These are phyloP conservation scores for Leccinum rimulosum DNA, from an alignment of 768 basidiomycete genomes.

Conservation along the genomic window DNA sequence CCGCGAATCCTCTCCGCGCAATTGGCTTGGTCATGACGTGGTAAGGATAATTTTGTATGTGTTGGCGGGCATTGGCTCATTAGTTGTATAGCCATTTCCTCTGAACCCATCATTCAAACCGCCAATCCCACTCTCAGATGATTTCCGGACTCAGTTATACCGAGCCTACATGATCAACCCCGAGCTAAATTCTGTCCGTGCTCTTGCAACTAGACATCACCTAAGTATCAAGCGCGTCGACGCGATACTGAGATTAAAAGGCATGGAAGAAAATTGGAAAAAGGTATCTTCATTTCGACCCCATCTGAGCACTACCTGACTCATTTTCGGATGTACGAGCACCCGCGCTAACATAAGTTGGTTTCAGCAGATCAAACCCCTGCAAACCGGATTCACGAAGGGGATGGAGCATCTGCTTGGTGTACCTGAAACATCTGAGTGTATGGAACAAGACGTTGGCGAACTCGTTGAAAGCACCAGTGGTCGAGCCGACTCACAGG, in stretches of 20 bases:
- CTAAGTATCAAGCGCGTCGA: constrained; percentile 78
- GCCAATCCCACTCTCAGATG: constrained; percentile 70
- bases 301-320: constrained; percentile 51
- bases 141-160: constrained; percentile 56
- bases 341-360: not conserved
- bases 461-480: constrained; percentile 9
- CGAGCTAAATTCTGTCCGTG: constrained; percentile 50
- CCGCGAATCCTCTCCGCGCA: constrained; percentile 40
- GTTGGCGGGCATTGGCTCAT: constrained; percentile 1
- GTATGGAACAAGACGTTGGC: constrained; percentile 1
- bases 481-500: not conserved
- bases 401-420: constrained; percentile 84
- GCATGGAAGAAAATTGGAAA: constrained; percentile 65
- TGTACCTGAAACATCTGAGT: constrained; percentile 36
- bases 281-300: constrained; percentile 57
- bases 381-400: constrained; percentile 76
- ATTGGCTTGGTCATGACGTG: constrained; percentile 61
- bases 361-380: constrained; percentile 46
- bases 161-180: constrained; percentile 59
- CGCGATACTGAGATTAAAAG: constrained; percentile 80
- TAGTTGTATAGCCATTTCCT: constrained; percentile 67
- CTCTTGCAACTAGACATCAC: constrained; percentile 58
- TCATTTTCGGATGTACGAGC: constrained; percentile 7
- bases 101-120: constrained; percentile 83
- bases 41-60: constrained; percentile 39